Evolutionary conservation across 257 asterid species (phyloP).

Genomic region (Solanum sparsipilum): DNA sequence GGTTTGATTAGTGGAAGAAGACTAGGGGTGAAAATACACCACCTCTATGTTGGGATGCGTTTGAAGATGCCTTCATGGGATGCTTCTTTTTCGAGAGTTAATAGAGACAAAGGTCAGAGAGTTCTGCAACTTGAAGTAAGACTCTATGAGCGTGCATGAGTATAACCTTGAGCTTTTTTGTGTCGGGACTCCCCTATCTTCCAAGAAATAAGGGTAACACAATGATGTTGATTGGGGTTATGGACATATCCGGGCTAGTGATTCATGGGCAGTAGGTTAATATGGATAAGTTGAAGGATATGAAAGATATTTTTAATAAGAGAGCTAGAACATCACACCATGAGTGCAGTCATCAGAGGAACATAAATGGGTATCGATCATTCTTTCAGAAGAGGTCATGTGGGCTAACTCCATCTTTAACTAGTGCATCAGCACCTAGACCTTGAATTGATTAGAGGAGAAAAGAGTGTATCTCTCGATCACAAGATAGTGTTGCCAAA

Average conservation of each 20-base stretch:
- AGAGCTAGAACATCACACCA: neutral
- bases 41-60: neutral
- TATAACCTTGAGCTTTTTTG: neutral
- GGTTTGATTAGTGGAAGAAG: neutral
- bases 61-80: neutral
- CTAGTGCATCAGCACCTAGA: neutral
- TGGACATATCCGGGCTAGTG: neutral
- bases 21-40: neutral
- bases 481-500: too few relatives aligned
- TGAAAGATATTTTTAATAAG: too few relatives aligned
- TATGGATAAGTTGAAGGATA: neutral
- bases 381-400: neutral
- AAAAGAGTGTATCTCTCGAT: too few relatives aligned
- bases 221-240: neutral
- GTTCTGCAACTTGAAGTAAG: neutral
- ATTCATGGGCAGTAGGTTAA: neutral
- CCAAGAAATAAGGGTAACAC: too few relatives aligned
- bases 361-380: neutral
- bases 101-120: neutral
- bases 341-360: neutral
- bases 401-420: neutral
- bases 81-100: too few relatives aligned
- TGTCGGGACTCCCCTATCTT: neutral
- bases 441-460: neutral
- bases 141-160: neutral